Base-by-base conservation (phyloP, 2,329 filamentous ascomycete genomes). In the Cytospora chrysosperma region DNA sequence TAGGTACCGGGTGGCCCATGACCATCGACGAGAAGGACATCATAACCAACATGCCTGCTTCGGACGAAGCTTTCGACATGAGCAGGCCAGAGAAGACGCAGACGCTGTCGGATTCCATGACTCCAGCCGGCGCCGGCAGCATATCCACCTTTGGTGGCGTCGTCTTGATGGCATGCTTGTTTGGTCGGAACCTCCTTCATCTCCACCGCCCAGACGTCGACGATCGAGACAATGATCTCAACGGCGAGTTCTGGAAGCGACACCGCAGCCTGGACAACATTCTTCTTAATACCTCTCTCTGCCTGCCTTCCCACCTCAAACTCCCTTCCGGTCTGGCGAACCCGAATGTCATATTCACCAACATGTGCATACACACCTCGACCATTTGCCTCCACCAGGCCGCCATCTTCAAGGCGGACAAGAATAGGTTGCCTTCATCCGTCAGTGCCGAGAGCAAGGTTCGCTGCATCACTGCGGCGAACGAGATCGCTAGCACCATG, bases 301-400 rank as follows among this genome's bases (percentile, higher is more conserved):
- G 88, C 49, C 80, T 98, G n/a, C 94, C 95, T 0, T 82, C 85
- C 37, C 83, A 90, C 68, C 82, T 98, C 34, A 92, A 94, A 69
- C 80, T 98, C 34, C 93, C 95, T 0, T 78, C 79, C 19, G 92
- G 92, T 0, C 78, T 97, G 37, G 79, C 82, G 19, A 90, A 93
- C 71, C 85, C 93, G 4, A 98, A 97, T 68, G 87, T 94, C 60
- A 87, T 98, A 5, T 98, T 97, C 74, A 87, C 91, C 63, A 98
- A 98, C 71, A 97, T 99, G 92, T 93, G 91, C 72, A 92, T 99
- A 34, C 93, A 98, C 74, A 97, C 95, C 0, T 96, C 93, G 1
- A 93, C 92, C 1, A 98, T 99, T 60, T 98, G 94, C 74, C 80
- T 99, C n/a, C 95, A 99, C 72, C 95, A 99, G 77, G 95, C 94